Evolutionary conservation across 2,329 filamentous ascomycete species (phyloP).

Genomic region (Calonectria pseudoreteaudii): DNA sequence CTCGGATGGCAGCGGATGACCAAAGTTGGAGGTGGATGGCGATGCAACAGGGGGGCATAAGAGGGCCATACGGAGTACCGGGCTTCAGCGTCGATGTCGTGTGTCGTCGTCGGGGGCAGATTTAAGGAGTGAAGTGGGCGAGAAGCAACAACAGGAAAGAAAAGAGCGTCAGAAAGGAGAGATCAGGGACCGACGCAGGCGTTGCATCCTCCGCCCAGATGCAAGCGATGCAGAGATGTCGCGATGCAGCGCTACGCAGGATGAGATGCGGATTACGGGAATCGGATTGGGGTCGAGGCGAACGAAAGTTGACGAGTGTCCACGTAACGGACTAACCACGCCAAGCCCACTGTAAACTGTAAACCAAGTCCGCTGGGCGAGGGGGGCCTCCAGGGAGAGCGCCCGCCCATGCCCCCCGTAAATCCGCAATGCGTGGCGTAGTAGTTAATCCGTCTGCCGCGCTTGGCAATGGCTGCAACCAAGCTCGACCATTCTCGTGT

Average conservation of each 20-base stretch:
- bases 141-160: conserved; percentile 31
- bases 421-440: neutral
- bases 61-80: conserved; percentile 32
- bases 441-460: conserved; percentile 22
- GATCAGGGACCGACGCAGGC: conserved; percentile 33
- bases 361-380: conserved; percentile 8
- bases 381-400: conserved; percentile 13
- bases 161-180: conserved; percentile 44
- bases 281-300: conserved; percentile 32
- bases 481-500: conserved; percentile 17
- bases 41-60: conserved; percentile 16
- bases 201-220: conserved; percentile 35
- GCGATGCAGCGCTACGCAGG: conserved; percentile 16
- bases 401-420: conserved; percentile 4
- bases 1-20: conserved; percentile 10
- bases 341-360: conserved; percentile 21
- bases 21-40: conserved; percentile 6
- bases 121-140: conserved; percentile 25
- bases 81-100: conserved; percentile 18
- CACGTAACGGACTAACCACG: conserved; percentile 40
- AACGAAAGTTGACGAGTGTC: conserved; percentile 34
- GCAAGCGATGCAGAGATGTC: conserved; percentile 26
- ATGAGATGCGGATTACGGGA: conserved; percentile 28
- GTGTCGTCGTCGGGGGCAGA: conserved; percentile 11
- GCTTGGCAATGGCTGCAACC: conserved; percentile 11